Percentiles rank a stretch among this genome's conserved stretches.
Conservation (phyloP, 2,329 filamentous ascomycete genomes). For the Fusarium dlaminii region DNA sequence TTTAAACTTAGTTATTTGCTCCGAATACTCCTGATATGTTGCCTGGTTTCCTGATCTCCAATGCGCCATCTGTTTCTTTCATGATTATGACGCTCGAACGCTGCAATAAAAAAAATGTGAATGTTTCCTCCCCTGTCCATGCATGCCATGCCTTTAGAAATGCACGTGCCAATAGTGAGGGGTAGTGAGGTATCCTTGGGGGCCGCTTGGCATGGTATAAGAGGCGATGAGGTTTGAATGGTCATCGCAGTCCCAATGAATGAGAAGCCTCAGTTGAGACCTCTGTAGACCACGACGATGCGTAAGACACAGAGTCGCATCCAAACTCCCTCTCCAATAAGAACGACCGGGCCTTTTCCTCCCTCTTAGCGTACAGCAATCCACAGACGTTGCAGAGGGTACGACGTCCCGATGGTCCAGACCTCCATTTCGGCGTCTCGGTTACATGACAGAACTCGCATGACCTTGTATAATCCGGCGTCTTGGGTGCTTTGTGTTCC, state of each 20-base stretch:
- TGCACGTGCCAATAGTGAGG: not conserved
- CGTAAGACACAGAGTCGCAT: not conserved
- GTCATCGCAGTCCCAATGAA: not conserved
- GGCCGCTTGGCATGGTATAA: not conserved
- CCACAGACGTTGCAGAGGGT: constrained; percentile 23
- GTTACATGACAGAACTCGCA: not conserved
- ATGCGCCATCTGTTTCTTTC: not conserved
- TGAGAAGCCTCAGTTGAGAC: not conserved
- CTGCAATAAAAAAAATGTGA: not conserved
- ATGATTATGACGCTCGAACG: not conserved
- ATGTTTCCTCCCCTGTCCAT: not conserved
- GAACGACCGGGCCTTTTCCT: not conserved
- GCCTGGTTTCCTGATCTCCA: not conserved
- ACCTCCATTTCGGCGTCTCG: constrained; percentile 13
- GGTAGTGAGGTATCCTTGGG: not conserved
- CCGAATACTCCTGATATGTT: not conserved
- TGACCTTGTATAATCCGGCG: not conserved
- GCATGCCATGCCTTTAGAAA: not conserved
- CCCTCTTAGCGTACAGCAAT: constrained; percentile 7
- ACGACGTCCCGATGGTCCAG: not conserved
- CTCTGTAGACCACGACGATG: not conserved
- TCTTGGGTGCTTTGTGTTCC: not conserved
- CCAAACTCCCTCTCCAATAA: not conserved
- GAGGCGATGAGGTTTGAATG: not conserved
- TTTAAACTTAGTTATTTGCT: not conserved